phyloP scores from a whole-genome alignment of 345 rosid species.

The Combretum micranthum region DNA sequence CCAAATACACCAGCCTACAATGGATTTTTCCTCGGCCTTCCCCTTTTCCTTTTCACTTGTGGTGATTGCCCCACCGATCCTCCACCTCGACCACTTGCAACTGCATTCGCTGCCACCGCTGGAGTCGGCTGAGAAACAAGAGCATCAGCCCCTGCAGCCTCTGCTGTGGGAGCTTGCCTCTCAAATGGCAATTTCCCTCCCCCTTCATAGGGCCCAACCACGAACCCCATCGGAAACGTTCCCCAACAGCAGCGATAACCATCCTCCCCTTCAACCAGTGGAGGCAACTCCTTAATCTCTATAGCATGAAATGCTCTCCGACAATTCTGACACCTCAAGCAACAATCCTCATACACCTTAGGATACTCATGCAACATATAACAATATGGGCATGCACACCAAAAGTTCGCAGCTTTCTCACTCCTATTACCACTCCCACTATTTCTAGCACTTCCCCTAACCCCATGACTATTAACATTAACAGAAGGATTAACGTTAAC shows the following conservation, averaged over 20 bases:
- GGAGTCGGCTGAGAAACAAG: slow-evolving; percentile 9
- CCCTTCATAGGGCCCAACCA: slow-evolving; percentile 20
- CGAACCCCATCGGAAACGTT: slow-evolving; percentile 69
- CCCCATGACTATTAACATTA: too few relatives aligned
- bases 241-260: slow-evolving; percentile 89
- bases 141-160: slow-evolving; percentile 48
- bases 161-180: slow-evolving; percentile 16
- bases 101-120: neutral
- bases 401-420: slow-evolving; percentile 46
- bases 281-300: slow-evolving; percentile 51
- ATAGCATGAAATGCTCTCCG: slow-evolving; percentile 71
- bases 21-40: slow-evolving; percentile 72
- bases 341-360: slow-evolving; percentile 66
- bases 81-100: slow-evolving; percentile 10
- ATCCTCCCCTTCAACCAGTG: slow-evolving; percentile 68
- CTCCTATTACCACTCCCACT: neutral
- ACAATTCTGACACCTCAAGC: slow-evolving; percentile 72
- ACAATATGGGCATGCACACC: slow-evolving; percentile 95
- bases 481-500: too few relatives aligned
- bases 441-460: neutral
- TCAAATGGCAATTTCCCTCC: slow-evolving; percentile 10
- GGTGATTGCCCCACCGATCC: slow-evolving; percentile 17
- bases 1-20: neutral
- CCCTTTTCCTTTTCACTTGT: slow-evolving; percentile 45
- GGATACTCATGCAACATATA: slow-evolving; percentile 73